These are phyloP conservation scores for Ophiostoma fasciatum DNA, from an alignment of 2,329 filamentous ascomycete genomes.

Conservation along the genomic window DNA sequence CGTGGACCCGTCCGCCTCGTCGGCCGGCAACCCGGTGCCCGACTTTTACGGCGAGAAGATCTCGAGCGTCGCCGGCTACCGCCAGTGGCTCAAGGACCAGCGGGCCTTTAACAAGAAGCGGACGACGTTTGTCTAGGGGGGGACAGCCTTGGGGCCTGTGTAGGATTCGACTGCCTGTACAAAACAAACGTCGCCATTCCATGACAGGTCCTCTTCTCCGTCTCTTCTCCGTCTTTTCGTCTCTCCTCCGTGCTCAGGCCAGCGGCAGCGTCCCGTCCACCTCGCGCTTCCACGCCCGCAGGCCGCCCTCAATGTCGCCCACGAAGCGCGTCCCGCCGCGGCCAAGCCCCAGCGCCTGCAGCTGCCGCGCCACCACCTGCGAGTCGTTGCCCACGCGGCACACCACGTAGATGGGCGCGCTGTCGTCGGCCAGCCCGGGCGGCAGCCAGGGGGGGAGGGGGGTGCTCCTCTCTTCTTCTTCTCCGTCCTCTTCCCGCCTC, in stretches of 20 bases:
- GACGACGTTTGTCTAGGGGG: conserved; percentile 41
- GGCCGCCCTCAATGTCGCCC: conserved; percentile 56
- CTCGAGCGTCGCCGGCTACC: conserved; percentile 76
- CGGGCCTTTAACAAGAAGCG: conserved; percentile 91
- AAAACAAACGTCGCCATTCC: background rate
- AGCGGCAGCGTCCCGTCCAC: conserved; percentile 47
- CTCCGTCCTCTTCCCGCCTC: background rate
- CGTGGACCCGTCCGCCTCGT: conserved; percentile 80
- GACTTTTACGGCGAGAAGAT: conserved; percentile 99
- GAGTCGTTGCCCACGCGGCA: conserved; percentile 70
- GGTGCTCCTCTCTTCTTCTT: background rate
- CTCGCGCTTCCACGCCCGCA: conserved; percentile 55
- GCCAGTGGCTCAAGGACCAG: conserved; percentile 96
- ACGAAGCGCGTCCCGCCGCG: conserved; percentile 41
- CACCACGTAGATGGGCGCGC: conserved; percentile 50
- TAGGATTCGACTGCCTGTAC: background rate
- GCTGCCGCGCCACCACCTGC: conserved; percentile 49
- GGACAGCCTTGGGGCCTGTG: background rate
- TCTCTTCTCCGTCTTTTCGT: too few species aligned
- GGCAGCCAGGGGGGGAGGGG: conserved; percentile 21
- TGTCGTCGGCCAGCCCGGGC: conserved; percentile 20
- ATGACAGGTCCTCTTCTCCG: too few species aligned
- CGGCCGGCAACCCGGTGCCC: conserved; percentile 80
- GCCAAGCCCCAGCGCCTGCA: conserved; percentile 46
- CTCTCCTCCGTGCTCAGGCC: too few species aligned